A percentile compares a stretch with the other conserved stretches of the same genome.
These are phyloP conservation scores for Russula compacta DNA, from an alignment of 768 basidiomycete genomes.

Conservation along the genomic window DNA sequence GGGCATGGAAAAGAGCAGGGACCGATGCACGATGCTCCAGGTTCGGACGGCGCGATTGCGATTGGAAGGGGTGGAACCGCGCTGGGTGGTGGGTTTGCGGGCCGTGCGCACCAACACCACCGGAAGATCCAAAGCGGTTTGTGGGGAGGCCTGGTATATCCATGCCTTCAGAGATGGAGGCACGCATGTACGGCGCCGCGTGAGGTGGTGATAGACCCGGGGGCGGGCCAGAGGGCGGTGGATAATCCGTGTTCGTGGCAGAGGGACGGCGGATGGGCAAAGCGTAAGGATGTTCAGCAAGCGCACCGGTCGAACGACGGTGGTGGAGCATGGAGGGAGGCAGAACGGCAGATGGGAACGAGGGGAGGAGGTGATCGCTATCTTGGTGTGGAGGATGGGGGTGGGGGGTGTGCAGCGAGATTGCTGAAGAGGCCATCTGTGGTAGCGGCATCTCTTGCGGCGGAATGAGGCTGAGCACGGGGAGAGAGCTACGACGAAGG, in stretches of 20 bases:
- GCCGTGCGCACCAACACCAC: background rate
- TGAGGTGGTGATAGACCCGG: constrained; percentile 8
- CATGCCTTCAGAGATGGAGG: constrained; percentile 15
- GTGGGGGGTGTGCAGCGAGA: background rate
- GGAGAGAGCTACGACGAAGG: constrained; percentile 15
- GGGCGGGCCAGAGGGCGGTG: constrained; percentile 10
- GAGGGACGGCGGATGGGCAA: constrained; percentile 5
- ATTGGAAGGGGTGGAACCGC: constrained; percentile 12
- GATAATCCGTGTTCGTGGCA: background rate
- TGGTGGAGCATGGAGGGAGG: constrained; percentile 11
- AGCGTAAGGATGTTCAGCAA: constrained; percentile 10
- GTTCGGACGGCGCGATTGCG: constrained; percentile 11
- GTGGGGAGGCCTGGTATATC: constrained; percentile 10
- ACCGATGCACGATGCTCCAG: constrained; percentile 19
- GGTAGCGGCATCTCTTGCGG: constrained; percentile 7
- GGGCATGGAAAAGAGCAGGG: constrained; percentile 10
- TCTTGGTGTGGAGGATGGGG: background rate
- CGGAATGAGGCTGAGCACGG: constrained; percentile 10
- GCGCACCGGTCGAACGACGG: constrained; percentile 15
- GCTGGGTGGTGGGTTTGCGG: background rate
- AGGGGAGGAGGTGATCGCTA: background rate
- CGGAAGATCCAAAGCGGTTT: background rate
- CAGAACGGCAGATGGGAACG: constrained; percentile 10
- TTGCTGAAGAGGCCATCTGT: background rate
- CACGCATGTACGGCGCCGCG: constrained; percentile 11